Evolutionary conservation across 257 asterid genomes (phyloP).

Genomic region (Petunia axillaris): DNA sequence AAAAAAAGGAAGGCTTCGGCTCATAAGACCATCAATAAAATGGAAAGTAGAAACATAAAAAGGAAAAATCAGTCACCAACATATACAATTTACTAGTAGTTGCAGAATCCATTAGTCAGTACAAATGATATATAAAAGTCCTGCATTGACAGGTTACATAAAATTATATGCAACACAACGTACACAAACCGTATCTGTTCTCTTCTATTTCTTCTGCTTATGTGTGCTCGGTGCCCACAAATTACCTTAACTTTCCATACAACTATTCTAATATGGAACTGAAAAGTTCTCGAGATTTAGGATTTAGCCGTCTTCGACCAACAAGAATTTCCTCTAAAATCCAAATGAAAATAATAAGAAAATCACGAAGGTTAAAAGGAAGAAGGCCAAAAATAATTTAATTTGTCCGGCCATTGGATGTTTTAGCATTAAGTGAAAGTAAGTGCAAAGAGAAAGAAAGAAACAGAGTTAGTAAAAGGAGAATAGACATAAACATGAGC

Average conservation of each 20-base stretch:
- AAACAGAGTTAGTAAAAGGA: conserved; percentile 2
- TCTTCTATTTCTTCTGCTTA: not conserved
- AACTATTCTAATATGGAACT: not conserved
- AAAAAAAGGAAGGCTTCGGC: no score
- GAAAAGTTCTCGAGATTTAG: not conserved
- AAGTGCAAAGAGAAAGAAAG: not conserved
- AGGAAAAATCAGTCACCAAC: not conserved
- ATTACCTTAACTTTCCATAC: not conserved
- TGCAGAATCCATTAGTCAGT: not conserved
- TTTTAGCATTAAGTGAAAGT: not conserved
- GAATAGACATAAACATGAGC: conserved; percentile 33
- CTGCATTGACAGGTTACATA: not conserved
- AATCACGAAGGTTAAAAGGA: no score
- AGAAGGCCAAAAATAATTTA: no score
- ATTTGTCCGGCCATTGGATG: not conserved
- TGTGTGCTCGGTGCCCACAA: not conserved
- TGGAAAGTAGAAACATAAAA: not conserved
- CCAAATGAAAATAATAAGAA: no score
- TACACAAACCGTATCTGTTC: not conserved
- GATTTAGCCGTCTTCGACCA: not conserved
- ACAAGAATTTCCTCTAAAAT: not conserved
- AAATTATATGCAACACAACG: not conserved
- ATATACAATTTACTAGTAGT: not conserved
- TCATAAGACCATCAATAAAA: no score
- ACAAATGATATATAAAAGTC: not conserved